These are phyloP conservation scores for Phialocephala sp. DNA, from an alignment of 2,329 filamentous ascomycete genomes.

Conservation along the genomic window DNA sequence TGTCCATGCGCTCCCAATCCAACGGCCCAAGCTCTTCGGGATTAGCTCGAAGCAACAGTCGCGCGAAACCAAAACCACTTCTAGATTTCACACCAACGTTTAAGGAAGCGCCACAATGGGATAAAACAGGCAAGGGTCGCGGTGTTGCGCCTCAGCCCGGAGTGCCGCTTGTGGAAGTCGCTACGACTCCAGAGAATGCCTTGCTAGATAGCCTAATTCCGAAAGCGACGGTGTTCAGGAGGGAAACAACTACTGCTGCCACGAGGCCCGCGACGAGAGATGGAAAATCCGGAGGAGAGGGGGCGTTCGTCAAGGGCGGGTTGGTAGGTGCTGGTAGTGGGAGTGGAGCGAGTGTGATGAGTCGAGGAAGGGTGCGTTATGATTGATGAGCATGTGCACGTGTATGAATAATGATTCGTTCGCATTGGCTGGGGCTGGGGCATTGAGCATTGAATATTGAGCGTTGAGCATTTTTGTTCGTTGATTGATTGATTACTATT, in stretches of 20 bases:
- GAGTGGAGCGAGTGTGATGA: conserved; percentile 13
- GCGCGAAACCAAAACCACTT: conserved; percentile 57
- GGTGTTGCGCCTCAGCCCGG: conserved; percentile 50
- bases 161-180: conserved; percentile 54
- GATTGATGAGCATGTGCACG: conserved; percentile 10
- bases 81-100: conserved; percentile 71
- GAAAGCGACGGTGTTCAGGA: conserved; percentile 37
- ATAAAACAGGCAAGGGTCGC: conserved; percentile 57
- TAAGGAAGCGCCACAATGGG: conserved; percentile 65
- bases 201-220: conserved; percentile 25
- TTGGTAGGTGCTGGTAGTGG: not conserved
- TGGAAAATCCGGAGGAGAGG: not conserved
- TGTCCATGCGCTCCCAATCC: conserved; percentile 31
- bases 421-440: not conserved
- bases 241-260: conserved; percentile 25
- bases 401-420: not conserved
- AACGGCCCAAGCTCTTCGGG: not conserved
- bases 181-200: conserved; percentile 38
- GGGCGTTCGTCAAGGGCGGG: not conserved
- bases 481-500: too few species aligned
- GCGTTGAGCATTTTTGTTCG: too few species aligned
- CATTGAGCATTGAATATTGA: not conserved
- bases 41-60: not conserved
- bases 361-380: conserved; percentile 18
- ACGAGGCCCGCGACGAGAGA: conserved; percentile 12